Evolutionary conservation across 768 basidiomycete species (phyloP), one percentile per base, ranked within the genome.

Genomic region (Amanita rubescens): DNA sequence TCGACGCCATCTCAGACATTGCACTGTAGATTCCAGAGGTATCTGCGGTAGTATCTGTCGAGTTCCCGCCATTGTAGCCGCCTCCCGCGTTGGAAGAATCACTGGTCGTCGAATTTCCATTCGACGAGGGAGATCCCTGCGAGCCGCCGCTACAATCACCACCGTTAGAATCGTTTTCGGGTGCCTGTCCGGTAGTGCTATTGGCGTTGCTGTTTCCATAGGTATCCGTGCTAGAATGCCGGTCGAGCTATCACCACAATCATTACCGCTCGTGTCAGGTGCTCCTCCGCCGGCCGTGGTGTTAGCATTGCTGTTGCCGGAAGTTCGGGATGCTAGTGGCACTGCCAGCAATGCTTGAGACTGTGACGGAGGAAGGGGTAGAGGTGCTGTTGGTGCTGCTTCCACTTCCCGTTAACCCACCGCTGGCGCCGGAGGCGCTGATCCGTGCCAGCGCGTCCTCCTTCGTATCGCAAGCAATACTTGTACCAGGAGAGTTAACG

Each of bases 401-500:
- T 55, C 45, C 27, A 46, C 42, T 55, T 5, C 75, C 76, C 17
- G 68, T 68, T 20, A 73, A 53, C 6, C 75, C 78, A 43, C 77
- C 75, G 6, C 63, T 55, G 10, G 73, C 79, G 41, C 78, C 77
- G 11, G 72, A 69, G 24, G 62, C 66, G 10, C 60, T 54, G 55
- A 81, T 74, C 12, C 74, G 69, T 5, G 65, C 60, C n/a, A 59
- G 22, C 2, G 76, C 73, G 51, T 76, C 78, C 5, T 49, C 58
- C 30, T 62, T 43, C 1, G 67, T 70, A 27, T 74, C 74, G 59
- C 80, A 83, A 17, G 65, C 61, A 25, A 80, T 56, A 17, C 67
- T 69, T 1, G 74, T 74, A 2, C 81, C 80, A 10, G 70, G 55
- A 37, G 70, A 68, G 60, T 74, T 75, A 49, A 79, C 70, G 32